Percentiles rank a stretch among this genome's conserved stretches.
phyloP scores from a whole-genome alignment of 208 protist species.

The Wallacemonas sp. region DNA sequence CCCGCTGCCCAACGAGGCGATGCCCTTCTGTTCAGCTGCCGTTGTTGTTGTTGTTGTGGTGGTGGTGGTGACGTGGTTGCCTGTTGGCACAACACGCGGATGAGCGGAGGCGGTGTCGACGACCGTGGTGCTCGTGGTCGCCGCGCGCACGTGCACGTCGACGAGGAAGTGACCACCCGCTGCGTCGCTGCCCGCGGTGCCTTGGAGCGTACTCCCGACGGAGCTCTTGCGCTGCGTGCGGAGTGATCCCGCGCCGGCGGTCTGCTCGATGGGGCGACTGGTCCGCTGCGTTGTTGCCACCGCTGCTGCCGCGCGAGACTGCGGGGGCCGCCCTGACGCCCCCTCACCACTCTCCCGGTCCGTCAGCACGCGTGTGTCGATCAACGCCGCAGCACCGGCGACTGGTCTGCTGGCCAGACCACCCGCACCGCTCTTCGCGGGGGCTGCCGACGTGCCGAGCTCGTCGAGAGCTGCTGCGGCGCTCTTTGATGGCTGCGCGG shows the following conservation, averaged over 20 bases:
- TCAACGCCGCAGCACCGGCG: too few species aligned
- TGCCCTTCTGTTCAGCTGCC: background rate
- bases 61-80: background rate
- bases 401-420: too few species aligned
- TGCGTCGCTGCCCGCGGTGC: background rate
- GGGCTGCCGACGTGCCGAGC: background rate
- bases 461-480: conserved; percentile 4
- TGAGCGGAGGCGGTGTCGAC: conserved; percentile 1
- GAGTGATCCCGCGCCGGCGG: background rate
- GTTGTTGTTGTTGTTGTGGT: conserved; percentile 6
- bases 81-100: background rate
- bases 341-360: too few species aligned
- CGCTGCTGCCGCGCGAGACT: background rate
- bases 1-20: background rate
- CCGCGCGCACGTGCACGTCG: conserved; percentile 15
- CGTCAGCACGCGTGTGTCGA: too few species aligned
- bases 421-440: background rate
- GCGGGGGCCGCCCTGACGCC: too few species aligned
- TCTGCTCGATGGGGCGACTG: conserved; percentile 1
- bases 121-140: conserved; percentile 6
- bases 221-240: conserved; percentile 3
- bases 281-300: background rate
- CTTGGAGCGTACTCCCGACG: background rate
- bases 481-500: background rate
- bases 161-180: conserved; percentile 11